Base-by-base conservation (phyloP, 495 filamentous ascomycete genomes). In the Trichocladium antarcticum region DNA sequence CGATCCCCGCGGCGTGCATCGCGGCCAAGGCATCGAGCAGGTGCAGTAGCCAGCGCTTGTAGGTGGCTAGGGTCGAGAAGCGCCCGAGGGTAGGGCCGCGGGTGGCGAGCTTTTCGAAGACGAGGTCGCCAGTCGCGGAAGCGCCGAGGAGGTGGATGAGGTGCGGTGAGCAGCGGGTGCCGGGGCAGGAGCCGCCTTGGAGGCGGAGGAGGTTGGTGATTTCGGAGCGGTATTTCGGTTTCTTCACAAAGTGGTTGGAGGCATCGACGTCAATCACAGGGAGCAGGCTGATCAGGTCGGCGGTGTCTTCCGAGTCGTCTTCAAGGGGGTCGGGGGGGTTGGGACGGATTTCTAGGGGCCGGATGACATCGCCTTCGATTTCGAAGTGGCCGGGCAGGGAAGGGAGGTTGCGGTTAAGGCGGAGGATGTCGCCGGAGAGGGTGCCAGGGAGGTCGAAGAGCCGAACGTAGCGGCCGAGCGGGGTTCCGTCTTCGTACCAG, bases 161-260 rank as follows among this genome's bases (percentile, higher is more conserved):
- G 29, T 60, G 50, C 0, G 45, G 44, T 28, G 59, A 62, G 0
- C 35, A 9, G 10, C 44, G 42, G 11, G 35, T 14, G 12, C 59
- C 57, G n/a, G 61, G 59, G 28, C 52, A 55, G n/a, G 55, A 47
- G 27, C 59, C 62, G 10, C 59, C 51, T 27, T 66, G 59, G 44
- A 56, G 62, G 15, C 27, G 43, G 6, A 66, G 22, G 29, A 66
- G 55, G 29, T 62, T 66, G 14, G 45, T 22, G 22, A 64, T 60
- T 44, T 66, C 61, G 39, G 51, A 58, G 28, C 44, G 31, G 42
- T 66, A 66, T 52, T 62, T 62, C 15, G 52, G 41, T 43, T 58
- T 57, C 42, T 66, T 66, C 37, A 54, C 38, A 45, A 64, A 66
- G 38, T 66, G 59, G 34, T 54, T 51, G 7, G 45, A 39, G 11